Conservation (phyloP, 129 eudicot genomes). For the Lactuca saligna region DNA sequence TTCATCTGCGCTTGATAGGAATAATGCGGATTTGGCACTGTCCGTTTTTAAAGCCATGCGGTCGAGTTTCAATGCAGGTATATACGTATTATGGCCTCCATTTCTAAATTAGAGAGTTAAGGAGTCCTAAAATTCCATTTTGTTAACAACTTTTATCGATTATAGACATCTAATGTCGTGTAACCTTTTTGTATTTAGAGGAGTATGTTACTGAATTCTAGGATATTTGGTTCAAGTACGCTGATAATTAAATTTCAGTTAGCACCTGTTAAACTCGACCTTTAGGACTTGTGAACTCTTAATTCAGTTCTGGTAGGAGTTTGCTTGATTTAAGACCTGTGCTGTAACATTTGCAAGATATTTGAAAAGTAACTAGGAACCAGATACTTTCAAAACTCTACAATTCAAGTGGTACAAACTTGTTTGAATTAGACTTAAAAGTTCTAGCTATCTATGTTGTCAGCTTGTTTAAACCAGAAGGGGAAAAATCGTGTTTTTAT, state of each 20-base stretch:
- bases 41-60: slow-evolving; percentile 90
- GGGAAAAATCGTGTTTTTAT: too few species aligned
- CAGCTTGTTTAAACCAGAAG: too few species aligned
- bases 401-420: neutral
- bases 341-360: neutral
- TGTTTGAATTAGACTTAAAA: neutral
- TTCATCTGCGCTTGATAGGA: slow-evolving; percentile 65
- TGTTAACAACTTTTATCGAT: neutral
- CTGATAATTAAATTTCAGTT: neutral
- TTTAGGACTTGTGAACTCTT: slow-evolving; percentile 3
- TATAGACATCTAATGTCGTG: neutral
- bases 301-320: neutral
- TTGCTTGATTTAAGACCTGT: neutral
- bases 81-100: neutral
- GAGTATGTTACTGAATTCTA: neutral
- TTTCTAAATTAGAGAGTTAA: neutral
- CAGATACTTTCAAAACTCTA: neutral
- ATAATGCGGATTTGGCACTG: slow-evolving; percentile 73
- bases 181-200: neutral
- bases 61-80: slow-evolving; percentile 69
- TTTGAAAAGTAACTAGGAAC: slow-evolving; percentile 7
- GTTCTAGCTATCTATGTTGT: neutral
- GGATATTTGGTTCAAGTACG: too few species aligned
- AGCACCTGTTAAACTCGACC: neutral
- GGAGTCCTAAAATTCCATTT: neutral